Evolutionary conservation across 306 rosid genomes (phyloP), one percentile per base, ranked within the genome.

Genomic region (Fagus crenata): DNA sequence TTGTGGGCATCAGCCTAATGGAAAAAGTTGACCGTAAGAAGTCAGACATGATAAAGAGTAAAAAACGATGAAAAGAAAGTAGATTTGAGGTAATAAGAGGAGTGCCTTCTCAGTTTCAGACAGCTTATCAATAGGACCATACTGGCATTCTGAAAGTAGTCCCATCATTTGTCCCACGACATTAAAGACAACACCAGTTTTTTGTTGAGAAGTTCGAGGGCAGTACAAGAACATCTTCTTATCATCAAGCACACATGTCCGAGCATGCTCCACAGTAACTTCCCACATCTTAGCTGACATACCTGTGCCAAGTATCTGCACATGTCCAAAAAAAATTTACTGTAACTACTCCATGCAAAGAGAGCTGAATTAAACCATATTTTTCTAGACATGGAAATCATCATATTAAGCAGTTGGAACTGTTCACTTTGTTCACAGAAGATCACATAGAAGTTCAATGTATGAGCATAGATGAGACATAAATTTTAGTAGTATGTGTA

Each of bases 271-370:
- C 77, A 90, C 85, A 2, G 97, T 92, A 76, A 89, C 87, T 78
- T 95, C 97, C 97, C 99, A 95, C 97, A 95, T 95, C 90, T 95
- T 95, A 68, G 99, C 86, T 36, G 99, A 92, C 97, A 95, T 95
- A 69, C 99, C 99, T 6, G 95, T 85, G 73, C 97, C 97, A 60
- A 92, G 88, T 85, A 92, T 89, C 97, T 95, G 86, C 82, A 81
- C 49, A 78, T 41, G 41, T 69, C 74, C 76, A 79, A 78, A 78
- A 53, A 80, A 85, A 80, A 85, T 71, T 35, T 63, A 32, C 69
- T 36, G 8, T 63, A 63, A 63, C 33, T 63, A 33, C 69, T 63
- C 40, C 17, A 63, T 63, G 1, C 18, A 14, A 63, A 9, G 22
- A 76, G 54, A 73, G 81, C 39, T 18, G 39, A 5, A 12, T 2